Evolutionary conservation across 345 rosid species (phyloP), one percentile per base, ranked within the genome.

Genomic region (Adansonia digitata): DNA sequence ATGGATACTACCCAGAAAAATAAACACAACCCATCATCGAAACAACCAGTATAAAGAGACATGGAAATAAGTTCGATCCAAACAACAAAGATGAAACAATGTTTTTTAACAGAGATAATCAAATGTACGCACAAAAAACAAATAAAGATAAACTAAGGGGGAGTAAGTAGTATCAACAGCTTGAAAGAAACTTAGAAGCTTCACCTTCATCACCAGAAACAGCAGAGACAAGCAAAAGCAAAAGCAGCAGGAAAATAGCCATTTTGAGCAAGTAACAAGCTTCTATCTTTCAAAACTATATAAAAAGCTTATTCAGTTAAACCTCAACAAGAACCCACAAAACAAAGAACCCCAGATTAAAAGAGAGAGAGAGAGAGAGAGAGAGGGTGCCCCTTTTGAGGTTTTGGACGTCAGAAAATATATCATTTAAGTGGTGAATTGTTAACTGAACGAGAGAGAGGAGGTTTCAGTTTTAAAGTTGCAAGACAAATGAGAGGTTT

Each of bases 191-290:
- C 72, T 51, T 45, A n/a, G n/a, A n/a, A n/a, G n/a, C n/a, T n/a
- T n/a, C n/a, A 65, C 77, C 52, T 53, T 49, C 72, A 40, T 64
- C 77, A 37, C 51, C 77, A 35, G 51, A 51, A 51, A 65, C 77
- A 52, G 72, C 71, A 39, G 72, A 75, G 39, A 65, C 71, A 35
- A 68, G 34, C 26, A 75, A 37, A 51, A 74, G 29, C 40, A 74
- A 37, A 51, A 65, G 64, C 72, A 65, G 72, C 26, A 65, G 27
- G 48, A 65, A 17, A 45, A 65, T 26, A 40, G 77, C 72, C 72
- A 75, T 75, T n/a, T 62, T 55, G 69, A 51, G 51, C 2, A 14
- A 53, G 6, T 20, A 55, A 72, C n/a, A n/a, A 37, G 37, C 24
- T 48, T 74, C 59, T 22, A 14, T 74, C 60, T 74, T 57, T 22